Conservation (phyloP, 768 basidiomycete species). For the Mrakia blollopis region DNA sequence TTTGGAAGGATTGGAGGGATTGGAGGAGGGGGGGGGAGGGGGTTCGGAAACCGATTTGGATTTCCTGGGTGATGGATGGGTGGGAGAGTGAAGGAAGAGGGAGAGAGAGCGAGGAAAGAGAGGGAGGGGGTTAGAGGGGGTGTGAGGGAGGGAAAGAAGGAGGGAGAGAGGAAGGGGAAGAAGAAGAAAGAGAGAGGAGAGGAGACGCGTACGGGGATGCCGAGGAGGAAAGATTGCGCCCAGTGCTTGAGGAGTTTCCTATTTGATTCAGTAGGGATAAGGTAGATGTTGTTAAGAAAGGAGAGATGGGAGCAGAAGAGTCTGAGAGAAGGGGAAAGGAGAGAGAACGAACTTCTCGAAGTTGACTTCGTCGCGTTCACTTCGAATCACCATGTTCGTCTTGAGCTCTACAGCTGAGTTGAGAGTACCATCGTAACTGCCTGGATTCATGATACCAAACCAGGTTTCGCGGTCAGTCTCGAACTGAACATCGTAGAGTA, state of each 20-base stretch:
- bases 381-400: conserved; percentile 43
- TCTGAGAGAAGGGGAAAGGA: not conserved
- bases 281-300: not conserved
- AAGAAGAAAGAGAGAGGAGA: conserved; percentile 5
- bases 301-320: not conserved
- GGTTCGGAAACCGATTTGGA: conserved; percentile 44
- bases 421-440: conserved; percentile 4
- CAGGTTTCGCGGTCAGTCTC: too few species aligned
- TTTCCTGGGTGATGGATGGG: conserved; percentile 29
- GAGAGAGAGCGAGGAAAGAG: not conserved
- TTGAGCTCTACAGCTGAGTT: conserved; percentile 41
- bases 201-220: conserved; percentile 36
- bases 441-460: too few species aligned
- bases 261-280: not conserved
- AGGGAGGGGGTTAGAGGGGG: not conserved
- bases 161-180: not conserved
- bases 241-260: conserved; percentile 45
- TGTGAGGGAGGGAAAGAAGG: not conserved
- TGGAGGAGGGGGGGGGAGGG: conserved; percentile 39
- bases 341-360: conserved; percentile 40
- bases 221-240: conserved; percentile 46
- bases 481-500: too few species aligned
- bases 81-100: too few species aligned
- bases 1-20: conserved; percentile 38
- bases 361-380: conserved; percentile 38